These are phyloP conservation scores for Syzygium grande DNA, from an alignment of 345 rosid species.

Conservation along the genomic window DNA sequence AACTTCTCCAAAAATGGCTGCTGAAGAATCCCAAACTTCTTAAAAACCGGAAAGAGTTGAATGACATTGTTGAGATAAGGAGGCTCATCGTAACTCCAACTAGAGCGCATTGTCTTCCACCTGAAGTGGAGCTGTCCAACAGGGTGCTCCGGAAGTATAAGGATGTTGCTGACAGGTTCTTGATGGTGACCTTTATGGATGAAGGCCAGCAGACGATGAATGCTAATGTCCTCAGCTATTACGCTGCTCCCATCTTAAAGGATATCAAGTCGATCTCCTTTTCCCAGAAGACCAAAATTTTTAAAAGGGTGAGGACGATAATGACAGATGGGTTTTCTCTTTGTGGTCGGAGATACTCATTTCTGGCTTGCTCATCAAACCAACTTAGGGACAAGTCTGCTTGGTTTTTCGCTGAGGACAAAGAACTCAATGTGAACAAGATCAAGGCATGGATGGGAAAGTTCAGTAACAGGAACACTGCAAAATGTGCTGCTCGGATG, in stretches of 20 bases:
- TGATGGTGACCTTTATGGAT: slow-evolving; percentile 88
- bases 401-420: slow-evolving; percentile 83
- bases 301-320: slow-evolving; percentile 58
- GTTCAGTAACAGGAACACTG: slow-evolving; percentile 48
- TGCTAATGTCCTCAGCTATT: slow-evolving; percentile 37
- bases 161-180: slow-evolving; percentile 52
- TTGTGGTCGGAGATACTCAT: slow-evolving; percentile 69
- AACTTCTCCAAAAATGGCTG: slow-evolving; percentile 62
- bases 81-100: slow-evolving; percentile 81
- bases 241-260: neutral
- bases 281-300: slow-evolving; percentile 59
- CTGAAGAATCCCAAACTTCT: slow-evolving; percentile 46
- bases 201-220: slow-evolving; percentile 74
- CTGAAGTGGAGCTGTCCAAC: slow-evolving; percentile 91
- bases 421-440: slow-evolving; percentile 23
- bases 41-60: slow-evolving; percentile 28
- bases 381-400: slow-evolving; percentile 89
- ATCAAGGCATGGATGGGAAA: slow-evolving; percentile 79
- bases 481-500: slow-evolving; percentile 92
- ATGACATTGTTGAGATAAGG: slow-evolving; percentile 56
- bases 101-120: slow-evolving; percentile 81
- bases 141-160: slow-evolving; percentile 70
- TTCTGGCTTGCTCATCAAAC: slow-evolving; percentile 88
- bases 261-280: slow-evolving; percentile 20
- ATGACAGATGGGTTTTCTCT: slow-evolving; percentile 63